phyloP scores from a whole-genome alignment of 1,284 basidiomycete species.

The Ceratobasidium sp. region DNA sequence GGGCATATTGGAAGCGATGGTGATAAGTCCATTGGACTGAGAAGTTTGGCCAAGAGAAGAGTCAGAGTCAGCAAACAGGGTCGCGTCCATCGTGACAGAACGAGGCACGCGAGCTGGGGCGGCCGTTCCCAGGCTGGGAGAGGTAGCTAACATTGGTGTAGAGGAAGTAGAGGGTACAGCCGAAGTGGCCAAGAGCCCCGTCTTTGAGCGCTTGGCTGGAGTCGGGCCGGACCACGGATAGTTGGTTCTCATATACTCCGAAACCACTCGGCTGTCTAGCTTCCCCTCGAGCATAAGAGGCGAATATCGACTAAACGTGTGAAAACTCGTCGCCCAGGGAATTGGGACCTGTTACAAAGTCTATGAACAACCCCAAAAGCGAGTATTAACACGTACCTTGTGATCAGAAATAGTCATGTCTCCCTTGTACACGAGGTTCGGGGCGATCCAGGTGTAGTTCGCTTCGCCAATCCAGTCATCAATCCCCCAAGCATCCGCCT shows the following conservation, averaged over 20 bases:
- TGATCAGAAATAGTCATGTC: background rate
- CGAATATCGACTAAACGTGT: background rate
- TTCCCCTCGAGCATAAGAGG: too few species aligned
- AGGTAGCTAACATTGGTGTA: background rate
- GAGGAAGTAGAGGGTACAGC: background rate
- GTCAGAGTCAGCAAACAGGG: too few species aligned
- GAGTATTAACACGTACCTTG: background rate
- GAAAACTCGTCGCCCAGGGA: background rate
- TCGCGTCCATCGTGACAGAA: too few species aligned
- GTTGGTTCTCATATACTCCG: background rate
- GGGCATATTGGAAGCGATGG: too few species aligned
- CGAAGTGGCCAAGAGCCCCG: background rate
- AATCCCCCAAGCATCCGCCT: background rate
- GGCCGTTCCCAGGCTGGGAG: background rate
- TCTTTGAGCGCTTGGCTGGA: background rate
- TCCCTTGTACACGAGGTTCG: background rate
- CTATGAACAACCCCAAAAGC: background rate
- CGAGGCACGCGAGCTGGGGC: background rate
- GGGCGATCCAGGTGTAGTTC: conserved; percentile 9
- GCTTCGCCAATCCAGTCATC: background rate
- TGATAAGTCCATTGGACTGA: too few species aligned
- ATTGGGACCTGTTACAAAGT: background rate
- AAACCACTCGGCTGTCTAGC: background rate
- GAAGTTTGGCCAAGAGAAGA: too few species aligned
- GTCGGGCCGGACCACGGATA: background rate